Evolutionary conservation across 176 grass and related monocot genomes (phyloP).

Genomic region (Triticum dicoccoides): DNA sequence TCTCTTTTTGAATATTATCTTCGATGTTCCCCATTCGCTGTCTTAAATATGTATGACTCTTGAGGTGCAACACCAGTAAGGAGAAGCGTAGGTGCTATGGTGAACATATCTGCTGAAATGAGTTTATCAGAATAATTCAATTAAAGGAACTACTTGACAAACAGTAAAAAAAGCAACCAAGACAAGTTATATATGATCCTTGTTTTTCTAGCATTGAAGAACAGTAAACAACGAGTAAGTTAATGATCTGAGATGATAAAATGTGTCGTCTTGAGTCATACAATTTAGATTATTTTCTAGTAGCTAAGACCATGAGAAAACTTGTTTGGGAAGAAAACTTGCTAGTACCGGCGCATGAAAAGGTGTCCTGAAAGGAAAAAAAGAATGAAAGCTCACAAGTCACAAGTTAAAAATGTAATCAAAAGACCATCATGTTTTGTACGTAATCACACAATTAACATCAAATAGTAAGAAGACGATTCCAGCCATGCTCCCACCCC

Average conservation of each 20-base stretch:
- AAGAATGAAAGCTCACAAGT: not conserved
- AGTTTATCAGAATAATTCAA: no score
- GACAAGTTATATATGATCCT: not conserved
- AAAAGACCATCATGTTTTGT: not conserved
- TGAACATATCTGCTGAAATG: no score
- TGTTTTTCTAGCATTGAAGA: conserved; percentile 14
- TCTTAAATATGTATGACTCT: no score
- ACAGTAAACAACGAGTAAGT: not conserved
- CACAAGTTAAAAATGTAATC: not conserved
- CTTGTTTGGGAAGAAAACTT: no score
- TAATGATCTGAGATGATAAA: not conserved
- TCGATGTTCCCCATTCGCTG: no score
- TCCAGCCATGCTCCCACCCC: not conserved
- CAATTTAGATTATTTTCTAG: no score
- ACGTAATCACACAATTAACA: not conserved
- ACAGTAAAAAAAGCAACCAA: not conserved
- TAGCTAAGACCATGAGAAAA: no score
- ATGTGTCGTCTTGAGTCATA: no score
- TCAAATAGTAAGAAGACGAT: not conserved
- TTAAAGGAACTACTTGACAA: not conserved
- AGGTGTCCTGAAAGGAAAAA: not conserved
- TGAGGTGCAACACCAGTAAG: no score
- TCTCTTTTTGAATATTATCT: no score
- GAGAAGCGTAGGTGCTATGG: no score
- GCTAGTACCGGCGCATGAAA: not conserved